phyloP scores from a whole-genome alignment of 805 yeast species.

The Spathaspora passalidarum region DNA sequence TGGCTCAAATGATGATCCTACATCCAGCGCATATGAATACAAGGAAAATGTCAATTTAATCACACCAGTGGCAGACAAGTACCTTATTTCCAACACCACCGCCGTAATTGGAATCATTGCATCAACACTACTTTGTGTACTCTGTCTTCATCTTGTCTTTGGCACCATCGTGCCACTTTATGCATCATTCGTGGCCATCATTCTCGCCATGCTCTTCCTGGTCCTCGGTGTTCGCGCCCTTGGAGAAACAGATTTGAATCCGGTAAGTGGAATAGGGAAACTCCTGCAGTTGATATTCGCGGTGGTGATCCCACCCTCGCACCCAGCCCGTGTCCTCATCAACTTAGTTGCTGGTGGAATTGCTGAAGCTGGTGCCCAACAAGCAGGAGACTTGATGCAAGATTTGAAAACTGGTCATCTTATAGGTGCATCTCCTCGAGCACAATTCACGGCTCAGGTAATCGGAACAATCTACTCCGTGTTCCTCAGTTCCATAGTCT shows the following conservation, averaged over 20 bases:
- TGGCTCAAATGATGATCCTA: constrained; percentile 6
- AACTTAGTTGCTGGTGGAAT: constrained; percentile 94
- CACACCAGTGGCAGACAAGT: constrained; percentile 16
- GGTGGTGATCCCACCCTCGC: constrained; percentile 64
- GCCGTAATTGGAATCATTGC: constrained; percentile 59
- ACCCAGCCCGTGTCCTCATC: constrained; percentile 78
- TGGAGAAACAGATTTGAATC: constrained; percentile 96
- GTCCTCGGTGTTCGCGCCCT: constrained; percentile 88
- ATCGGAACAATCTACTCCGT: constrained; percentile 87
- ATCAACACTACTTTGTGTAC: constrained; percentile 67
- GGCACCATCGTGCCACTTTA: constrained; percentile 69
- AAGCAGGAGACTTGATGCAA: constrained; percentile 97
- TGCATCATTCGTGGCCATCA: constrained; percentile 63
- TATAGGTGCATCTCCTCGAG: constrained; percentile 86
- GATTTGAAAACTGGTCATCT: constrained; percentile 93
- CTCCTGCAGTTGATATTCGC: constrained; percentile 89
- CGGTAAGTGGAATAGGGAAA: constrained; percentile 96
- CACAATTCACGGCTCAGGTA: constrained; percentile 87
- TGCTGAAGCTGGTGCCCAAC: constrained; percentile 98
- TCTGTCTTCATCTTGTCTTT: constrained; percentile 64
- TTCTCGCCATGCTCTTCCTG: constrained; percentile 75
- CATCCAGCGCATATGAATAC: constrained; percentile 3
- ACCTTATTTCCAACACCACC: constrained; percentile 48
- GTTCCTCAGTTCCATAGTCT: constrained; percentile 74
- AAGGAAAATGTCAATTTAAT: background rate